Conservation (phyloP, 352 stramenopile genomes). For the Elongisporangium anandrum region DNA sequence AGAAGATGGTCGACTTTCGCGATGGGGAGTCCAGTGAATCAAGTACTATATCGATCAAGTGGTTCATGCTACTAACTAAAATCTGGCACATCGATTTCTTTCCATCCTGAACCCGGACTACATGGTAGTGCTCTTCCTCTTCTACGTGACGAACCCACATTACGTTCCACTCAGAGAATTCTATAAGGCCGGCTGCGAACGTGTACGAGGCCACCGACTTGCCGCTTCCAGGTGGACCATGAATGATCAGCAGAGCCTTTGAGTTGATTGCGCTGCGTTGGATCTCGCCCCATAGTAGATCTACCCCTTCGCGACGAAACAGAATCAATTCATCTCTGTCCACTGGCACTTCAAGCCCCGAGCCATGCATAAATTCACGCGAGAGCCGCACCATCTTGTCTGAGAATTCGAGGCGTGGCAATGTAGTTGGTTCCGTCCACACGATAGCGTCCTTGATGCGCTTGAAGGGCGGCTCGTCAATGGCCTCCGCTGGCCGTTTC, state of each 20-base stretch:
- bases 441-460: not conserved
- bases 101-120: not conserved
- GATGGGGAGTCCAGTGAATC: not conserved
- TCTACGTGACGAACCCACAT: not conserved
- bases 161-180: not conserved
- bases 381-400: not conserved
- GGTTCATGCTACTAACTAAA: too few relatives aligned
- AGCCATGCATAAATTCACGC: not conserved
- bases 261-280: not conserved
- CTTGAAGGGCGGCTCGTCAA: not conserved
- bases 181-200: not conserved
- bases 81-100: not conserved
- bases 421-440: not conserved
- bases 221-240: not conserved
- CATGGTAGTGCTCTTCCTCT: not conserved
- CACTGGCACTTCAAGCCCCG: not conserved
- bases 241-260: not conserved
- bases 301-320: not conserved
- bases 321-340: not conserved
- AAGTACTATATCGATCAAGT: not conserved
- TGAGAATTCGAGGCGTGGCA: not conserved
- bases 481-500: not conserved
- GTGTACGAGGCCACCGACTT: not conserved
- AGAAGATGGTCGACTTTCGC: not conserved
- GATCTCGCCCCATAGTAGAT: not conserved